These are phyloP conservation scores for Chrysosporium queenslandicum DNA, from an alignment of 2,329 filamentous ascomycete genomes.

Conservation along the genomic window DNA sequence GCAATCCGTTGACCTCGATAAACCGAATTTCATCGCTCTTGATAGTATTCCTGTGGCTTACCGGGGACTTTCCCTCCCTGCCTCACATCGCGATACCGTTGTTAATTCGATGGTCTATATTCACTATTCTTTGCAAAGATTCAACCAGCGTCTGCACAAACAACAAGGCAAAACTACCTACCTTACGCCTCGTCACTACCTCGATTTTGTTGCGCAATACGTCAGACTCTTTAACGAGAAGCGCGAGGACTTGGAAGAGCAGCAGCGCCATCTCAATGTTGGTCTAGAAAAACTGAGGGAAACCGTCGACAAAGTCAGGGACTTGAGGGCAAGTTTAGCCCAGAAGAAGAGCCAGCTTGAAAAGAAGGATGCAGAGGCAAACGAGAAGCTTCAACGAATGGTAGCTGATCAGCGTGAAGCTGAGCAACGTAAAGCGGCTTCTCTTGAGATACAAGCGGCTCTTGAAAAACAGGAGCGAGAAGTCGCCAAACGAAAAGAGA, in stretches of 20 bases:
- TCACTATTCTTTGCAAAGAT: constrained; percentile 83
- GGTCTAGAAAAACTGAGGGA: constrained; percentile 95
- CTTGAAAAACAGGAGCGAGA: constrained; percentile 83
- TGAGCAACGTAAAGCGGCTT: constrained; percentile 78
- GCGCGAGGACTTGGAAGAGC: constrained; percentile 94
- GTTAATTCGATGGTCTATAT: constrained; percentile 99
- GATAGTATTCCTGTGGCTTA: constrained; percentile 92
- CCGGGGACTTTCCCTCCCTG: constrained; percentile 70
- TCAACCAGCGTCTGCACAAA: constrained; percentile 78
- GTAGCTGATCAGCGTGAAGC: constrained; percentile 90
- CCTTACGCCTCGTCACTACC: constrained; percentile 89
- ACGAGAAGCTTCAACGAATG: constrained; percentile 96
- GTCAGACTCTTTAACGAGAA: constrained; percentile 97
- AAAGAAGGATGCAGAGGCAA: constrained; percentile 87
- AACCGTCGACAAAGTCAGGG: constrained; percentile 93
- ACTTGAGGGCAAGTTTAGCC: constrained; percentile 78
- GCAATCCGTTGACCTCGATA: constrained; percentile 89
- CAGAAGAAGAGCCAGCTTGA: constrained; percentile 92
- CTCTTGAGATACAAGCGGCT: constrained; percentile 76
- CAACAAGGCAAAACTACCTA: constrained; percentile 90
- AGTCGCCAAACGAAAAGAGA: constrained; percentile 69
- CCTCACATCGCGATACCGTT: constrained; percentile 80
- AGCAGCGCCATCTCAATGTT: constrained; percentile 95
- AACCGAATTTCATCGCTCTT: constrained; percentile 71
- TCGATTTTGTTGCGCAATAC: constrained; percentile 97